phyloP scores from a whole-genome alignment of 305 asterid genomes.

The Solanum hybrid region DNA sequence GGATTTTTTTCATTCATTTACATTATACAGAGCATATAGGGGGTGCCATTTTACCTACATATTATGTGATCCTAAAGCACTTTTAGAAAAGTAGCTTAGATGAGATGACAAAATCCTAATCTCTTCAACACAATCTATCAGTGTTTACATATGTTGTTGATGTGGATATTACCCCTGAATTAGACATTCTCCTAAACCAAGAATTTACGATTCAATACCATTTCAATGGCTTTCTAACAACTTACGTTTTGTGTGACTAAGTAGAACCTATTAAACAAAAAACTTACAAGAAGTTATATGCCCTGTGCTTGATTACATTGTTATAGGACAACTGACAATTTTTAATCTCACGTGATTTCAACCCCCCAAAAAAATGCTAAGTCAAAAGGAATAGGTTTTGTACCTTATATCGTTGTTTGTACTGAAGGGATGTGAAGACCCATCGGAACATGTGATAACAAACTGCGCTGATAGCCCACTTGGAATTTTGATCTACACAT shows the following conservation, averaged over 20 bases:
- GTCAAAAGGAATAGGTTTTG: not conserved
- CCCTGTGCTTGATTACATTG: not conserved
- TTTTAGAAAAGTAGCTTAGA: not conserved
- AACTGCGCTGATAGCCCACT: conserved; percentile 73
- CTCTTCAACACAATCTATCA: not conserved
- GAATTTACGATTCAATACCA: not conserved
- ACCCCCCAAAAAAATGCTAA: not conserved
- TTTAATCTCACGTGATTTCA: not conserved
- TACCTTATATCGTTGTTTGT: conserved; percentile 74
- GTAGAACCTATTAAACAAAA: not conserved
- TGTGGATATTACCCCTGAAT: not conserved
- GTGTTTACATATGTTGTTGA: not conserved
- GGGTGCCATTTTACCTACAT: not conserved
- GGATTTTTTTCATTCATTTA: not conserved
- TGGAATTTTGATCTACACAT: conserved; percentile 76
- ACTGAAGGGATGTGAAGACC: conserved; percentile 75
- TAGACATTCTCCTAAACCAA: not conserved
- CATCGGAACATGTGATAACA: conserved; percentile 65
- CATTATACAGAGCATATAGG: not conserved
- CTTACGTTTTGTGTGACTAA: not conserved
- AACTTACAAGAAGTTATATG: not conserved
- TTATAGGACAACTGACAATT: not conserved
- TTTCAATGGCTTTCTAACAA: not conserved
- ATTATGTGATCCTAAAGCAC: not conserved
- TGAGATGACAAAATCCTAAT: not conserved